Evolutionary conservation across 805 yeast species (phyloP).

Genomic region (Yamadazyma akitaensis): DNA sequence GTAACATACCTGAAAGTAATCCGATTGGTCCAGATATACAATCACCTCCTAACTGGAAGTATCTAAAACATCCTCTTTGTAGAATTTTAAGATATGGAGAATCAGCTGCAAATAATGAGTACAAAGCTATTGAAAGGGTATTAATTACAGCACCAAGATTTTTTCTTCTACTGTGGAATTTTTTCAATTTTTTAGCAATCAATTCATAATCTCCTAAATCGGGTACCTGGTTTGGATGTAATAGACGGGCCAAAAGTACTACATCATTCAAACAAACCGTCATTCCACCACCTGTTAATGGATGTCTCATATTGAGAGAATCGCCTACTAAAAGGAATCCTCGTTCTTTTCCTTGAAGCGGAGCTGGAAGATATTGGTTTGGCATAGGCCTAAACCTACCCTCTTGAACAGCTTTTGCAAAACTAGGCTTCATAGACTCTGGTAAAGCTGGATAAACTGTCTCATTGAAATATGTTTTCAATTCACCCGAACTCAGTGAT

Average conservation of each 20-base stretch:
- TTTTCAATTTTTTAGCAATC: constrained; percentile 54
- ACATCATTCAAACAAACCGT: constrained; percentile 93
- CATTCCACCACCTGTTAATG: constrained; percentile 99
- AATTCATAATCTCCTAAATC: constrained; percentile 56
- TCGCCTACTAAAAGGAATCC: constrained; percentile 89
- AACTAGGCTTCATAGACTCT: constrained; percentile 57
- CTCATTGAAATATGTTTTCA: constrained; percentile 55
- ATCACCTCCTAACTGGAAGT: constrained; percentile 81
- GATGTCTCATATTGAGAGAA: constrained; percentile 96
- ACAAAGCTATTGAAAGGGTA: constrained; percentile 86
- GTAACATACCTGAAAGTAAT: constrained; percentile 76
- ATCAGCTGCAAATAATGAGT: constrained; percentile 87
- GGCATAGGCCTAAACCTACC: constrained; percentile 83
- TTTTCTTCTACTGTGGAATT: constrained; percentile 79
- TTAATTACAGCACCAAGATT: constrained; percentile 79
- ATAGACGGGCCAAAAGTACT: constrained; percentile 58
- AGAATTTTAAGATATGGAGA: constrained; percentile 58
- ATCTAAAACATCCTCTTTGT: constrained; percentile 85
- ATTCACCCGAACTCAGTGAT: constrained; percentile 51
- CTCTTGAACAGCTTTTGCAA: constrained; percentile 53
- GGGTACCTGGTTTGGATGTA: constrained; percentile 52
- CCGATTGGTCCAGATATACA: constrained; percentile 78
- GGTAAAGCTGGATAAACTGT: constrained; percentile 73
- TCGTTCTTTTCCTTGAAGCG: constrained; percentile 53
- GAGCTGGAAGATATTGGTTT: constrained; percentile 83